Base-by-base conservation (phyloP, 768 basidiomycete species). In the Tylopilus intermedius region DNA sequence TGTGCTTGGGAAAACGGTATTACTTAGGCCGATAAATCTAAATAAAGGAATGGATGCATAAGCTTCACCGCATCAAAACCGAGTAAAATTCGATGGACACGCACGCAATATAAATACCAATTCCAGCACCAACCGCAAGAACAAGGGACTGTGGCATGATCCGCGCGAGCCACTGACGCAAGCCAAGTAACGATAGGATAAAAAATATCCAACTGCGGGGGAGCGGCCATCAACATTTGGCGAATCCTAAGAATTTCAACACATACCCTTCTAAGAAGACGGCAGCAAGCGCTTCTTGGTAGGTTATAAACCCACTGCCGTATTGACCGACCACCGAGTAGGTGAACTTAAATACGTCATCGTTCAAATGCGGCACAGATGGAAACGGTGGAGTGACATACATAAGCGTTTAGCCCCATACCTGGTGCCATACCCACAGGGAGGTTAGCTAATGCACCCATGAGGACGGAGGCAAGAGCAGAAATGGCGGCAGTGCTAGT, bases 361-460 rank as follows among this genome's bases (percentile, higher is more conserved):
- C 30, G 48, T 53, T 58, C 26, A 54, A 21, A 35, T 21, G 39
- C 10, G 41, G 14, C 8, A 32, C 3, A 2, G 10, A 32, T 27
- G 30, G 29, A 44, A 39, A 45, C 24, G 29, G n/a, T 32, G 6
- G 14, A 30, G 18, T 4, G 14, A 72, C 84, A 56, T 66, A 88
- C 88, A 59, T 89, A 90, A 38, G 88, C 87, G 58, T 89, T 89
- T 24, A 91, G 71, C 49, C 90, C 90, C 54, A 94, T 76, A 53
- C 91, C 91, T 21, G 90, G 90, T 2, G 90, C 90, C 69, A 93
- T 79, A 29, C 85, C 89, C n/a, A 94, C 80, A 2, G 91, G 91
- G n/a, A 94, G 73, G 64, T 94, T 94, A 37, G 88, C 91, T 22
- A 91, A 67, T 13, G 84, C 70, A 43, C 91, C 91, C 89, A 94